phyloP scores from a whole-genome alignment of 345 rosid genomes.

The Heritiera fomes region DNA sequence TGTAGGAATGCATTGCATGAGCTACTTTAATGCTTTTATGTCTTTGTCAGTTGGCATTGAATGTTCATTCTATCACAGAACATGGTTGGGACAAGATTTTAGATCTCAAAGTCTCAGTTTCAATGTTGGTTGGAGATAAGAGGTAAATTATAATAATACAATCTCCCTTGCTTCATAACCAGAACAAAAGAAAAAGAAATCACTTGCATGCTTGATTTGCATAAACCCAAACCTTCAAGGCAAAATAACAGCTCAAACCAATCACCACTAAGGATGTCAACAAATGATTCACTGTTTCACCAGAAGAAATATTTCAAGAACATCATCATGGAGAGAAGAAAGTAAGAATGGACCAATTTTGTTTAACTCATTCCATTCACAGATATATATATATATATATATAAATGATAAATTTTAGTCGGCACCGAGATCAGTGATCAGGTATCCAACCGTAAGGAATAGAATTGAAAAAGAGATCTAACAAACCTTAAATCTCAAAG shows the following conservation, averaged over 20 bases:
- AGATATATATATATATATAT: background rate
- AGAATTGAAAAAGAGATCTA: slow-evolving; percentile 19
- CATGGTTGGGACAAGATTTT: too few species aligned
- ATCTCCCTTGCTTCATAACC: background rate
- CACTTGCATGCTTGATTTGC: background rate
- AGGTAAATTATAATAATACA: too few species aligned
- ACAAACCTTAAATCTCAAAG: slow-evolving; percentile 20
- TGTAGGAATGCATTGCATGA: too few species aligned
- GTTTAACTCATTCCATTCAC: slow-evolving; percentile 15
- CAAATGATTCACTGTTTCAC: background rate
- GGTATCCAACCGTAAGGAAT: background rate
- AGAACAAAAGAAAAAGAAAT: background rate
- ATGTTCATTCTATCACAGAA: too few species aligned
- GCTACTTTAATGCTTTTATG: too few species aligned
- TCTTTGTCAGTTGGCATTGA: too few species aligned
- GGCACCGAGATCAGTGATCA: background rate
- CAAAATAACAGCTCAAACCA: background rate
- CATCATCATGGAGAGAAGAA: background rate
- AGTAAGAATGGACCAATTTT: background rate
- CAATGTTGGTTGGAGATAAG: too few species aligned
- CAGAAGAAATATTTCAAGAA: background rate
- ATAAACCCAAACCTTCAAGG: background rate
- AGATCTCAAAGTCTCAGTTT: too few species aligned
- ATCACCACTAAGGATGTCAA: background rate
- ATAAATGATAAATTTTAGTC: background rate